Evolutionary conservation across 352 stramenopile species (phyloP), one percentile per base, ranked within the genome.

Genomic region (Phytophthora fragariaefolia): DNA sequence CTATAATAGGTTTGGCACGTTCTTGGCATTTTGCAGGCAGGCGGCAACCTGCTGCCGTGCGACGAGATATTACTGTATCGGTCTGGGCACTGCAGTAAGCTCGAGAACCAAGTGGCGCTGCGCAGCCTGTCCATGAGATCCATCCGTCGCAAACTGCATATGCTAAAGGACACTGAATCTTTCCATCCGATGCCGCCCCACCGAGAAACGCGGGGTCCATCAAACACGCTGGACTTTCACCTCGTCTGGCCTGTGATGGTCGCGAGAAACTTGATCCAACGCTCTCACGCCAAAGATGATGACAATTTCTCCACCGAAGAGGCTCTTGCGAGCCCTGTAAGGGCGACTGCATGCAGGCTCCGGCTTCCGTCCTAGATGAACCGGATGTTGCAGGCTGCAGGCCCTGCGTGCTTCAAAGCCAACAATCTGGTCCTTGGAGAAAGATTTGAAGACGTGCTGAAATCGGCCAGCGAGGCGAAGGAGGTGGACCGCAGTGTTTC

Each of bases 261-360:
- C 36, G 36, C 15, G 36, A 43, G 2, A 43, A 46, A 24, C 38
- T 45, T 45, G 38, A 7, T 43, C 13, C 17, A 23, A 36, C 30
- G 30, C 15, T 5, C 17, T 17, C 20, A 15, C 64, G 58, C 45
- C 40, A 62, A 18, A 9, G 10, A 4, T 20, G 28, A 70, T 64
- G 52, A 20, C 47, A 17, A n/a, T 28, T 49, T n/a, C 26, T 18
- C 17, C 34, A 51, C 42, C 42, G 42, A 48, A 26, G 18, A 26
- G 43, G 34, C 23, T 46, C 26, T 26, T 60, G 57, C 10, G n/a
- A n/a, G n/a, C n/a, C n/a, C n/a, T n/a, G n/a, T n/a, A 32, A 52
- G 52, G 57, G 46, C 30, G 48, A 69, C 68, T 69, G 60, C 57
- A 54, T 62, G 46, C 52, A 70, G 60, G 10, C 24, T 70, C 66